Percentiles rank a stretch among this genome's conserved stretches.
These are phyloP conservation scores for Biscogniauxia marginata DNA, from an alignment of 2,329 filamentous ascomycete genomes.

Conservation along the genomic window DNA sequence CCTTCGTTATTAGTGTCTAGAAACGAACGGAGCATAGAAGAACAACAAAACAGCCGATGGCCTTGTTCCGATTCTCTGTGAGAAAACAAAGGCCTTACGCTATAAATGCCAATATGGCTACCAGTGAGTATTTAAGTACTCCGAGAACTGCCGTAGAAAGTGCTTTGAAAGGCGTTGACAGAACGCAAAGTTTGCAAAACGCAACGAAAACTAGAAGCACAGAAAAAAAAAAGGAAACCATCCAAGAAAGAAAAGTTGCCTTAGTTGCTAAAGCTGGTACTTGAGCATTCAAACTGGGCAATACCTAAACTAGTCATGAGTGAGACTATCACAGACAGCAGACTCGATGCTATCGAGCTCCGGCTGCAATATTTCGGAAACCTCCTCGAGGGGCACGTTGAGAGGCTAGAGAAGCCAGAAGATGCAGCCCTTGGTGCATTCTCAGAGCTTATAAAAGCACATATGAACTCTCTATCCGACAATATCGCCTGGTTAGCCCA, in stretches of 20 bases:
- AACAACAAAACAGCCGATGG: background rate
- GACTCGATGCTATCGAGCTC: background rate
- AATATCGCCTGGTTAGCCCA: background rate
- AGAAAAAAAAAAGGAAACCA: background rate
- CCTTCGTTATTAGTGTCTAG: no score
- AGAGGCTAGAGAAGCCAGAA: background rate
- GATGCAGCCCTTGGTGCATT: background rate
- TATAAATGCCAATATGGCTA: no score
- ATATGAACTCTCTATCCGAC: background rate
- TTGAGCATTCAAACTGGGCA: background rate
- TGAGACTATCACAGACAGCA: background rate
- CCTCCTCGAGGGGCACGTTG: background rate
- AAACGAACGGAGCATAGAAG: background rate
- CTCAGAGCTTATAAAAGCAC: background rate
- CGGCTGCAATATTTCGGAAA: background rate
- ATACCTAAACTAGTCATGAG: background rate
- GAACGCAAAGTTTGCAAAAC: no score
- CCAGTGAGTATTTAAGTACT: no score
- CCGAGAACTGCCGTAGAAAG: no score
- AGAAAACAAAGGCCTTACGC: background rate
- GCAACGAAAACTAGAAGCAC: background rate
- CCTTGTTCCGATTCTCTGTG: background rate
- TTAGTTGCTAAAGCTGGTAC: background rate
- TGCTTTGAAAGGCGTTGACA: no score
- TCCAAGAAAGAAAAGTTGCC: background rate